These are phyloP conservation scores for Albugo laibachii DNA, from an alignment of 352 stramenopile genomes.

Conservation along the genomic window DNA sequence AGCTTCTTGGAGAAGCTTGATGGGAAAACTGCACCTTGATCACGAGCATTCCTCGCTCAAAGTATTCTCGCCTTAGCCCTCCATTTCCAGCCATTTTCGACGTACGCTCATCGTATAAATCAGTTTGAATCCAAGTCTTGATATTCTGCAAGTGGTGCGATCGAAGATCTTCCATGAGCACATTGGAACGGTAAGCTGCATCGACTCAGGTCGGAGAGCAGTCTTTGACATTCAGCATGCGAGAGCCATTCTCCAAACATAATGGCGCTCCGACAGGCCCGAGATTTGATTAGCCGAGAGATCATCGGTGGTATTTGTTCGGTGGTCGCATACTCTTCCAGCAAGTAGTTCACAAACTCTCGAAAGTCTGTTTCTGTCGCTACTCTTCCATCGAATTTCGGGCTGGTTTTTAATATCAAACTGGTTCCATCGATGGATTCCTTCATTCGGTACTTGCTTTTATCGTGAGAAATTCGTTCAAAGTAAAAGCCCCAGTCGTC, in stretches of 20 bases:
- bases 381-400: constrained; percentile 49
- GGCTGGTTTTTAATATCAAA: constrained; percentile 17
- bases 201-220: constrained; percentile 47
- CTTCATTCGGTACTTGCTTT: constrained; percentile 1
- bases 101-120: no score
- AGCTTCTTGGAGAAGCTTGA: no score
- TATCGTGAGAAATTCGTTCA: constrained; percentile 7
- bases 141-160: constrained; percentile 60
- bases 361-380: constrained; percentile 55
- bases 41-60: no score
- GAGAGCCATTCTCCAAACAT: constrained; percentile 85
- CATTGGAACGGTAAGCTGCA: constrained; percentile 83
- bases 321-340: constrained; percentile 17
- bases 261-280: constrained; percentile 79
- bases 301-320: constrained; percentile 39
- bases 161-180: constrained; percentile 74
- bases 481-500: constrained; percentile 72
- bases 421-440: constrained; percentile 1
- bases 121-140: no score
- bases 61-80: no score
- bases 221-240: constrained; percentile 31
- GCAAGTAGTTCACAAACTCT: constrained; percentile 31
- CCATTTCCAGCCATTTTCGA: no score
- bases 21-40: no score
- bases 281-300: constrained; percentile 66